Evolutionary conservation across 2,329 filamentous ascomycete genomes (phyloP).

Genomic region (Diaporthe batatas): DNA sequence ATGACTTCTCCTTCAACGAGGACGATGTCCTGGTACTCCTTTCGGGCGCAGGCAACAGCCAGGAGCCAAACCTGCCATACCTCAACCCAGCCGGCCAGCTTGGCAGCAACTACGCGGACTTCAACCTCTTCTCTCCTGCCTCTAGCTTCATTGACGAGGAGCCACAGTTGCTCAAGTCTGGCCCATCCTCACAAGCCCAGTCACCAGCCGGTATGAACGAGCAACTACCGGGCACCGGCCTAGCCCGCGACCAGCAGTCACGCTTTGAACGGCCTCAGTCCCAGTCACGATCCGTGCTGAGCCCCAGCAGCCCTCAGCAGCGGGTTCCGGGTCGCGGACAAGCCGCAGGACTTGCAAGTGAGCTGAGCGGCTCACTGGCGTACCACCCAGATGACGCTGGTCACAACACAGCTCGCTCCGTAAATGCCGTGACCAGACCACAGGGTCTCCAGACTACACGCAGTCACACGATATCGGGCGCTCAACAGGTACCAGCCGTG

Average conservation of each 20-base stretch:
- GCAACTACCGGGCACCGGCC: slow-evolving; percentile 19
- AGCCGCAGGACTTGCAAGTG: not conserved
- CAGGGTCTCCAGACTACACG: slow-evolving; percentile 1
- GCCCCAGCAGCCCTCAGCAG: slow-evolving; percentile 8
- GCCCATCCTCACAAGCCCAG: slow-evolving; percentile 1
- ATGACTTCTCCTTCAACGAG: slow-evolving; percentile 41
- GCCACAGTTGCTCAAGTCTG: slow-evolving; percentile 47
- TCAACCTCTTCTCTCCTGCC: slow-evolving; percentile 67
- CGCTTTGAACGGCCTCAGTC: slow-evolving; percentile 26
- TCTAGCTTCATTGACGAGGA: slow-evolving; percentile 65
- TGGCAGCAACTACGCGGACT: slow-evolving; percentile 64
- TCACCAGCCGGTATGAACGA: slow-evolving; percentile 8
- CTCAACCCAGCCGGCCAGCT: slow-evolving; percentile 53
- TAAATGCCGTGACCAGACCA: not conserved
- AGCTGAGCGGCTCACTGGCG: slow-evolving; percentile 25
- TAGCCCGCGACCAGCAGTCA: slow-evolving; percentile 26
- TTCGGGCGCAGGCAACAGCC: slow-evolving; percentile 22
- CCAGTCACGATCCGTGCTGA: slow-evolving; percentile 16
- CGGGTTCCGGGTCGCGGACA: not conserved
- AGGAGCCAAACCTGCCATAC: slow-evolving; percentile 55
- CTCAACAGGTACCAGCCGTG: not conserved
- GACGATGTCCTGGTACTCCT: slow-evolving; percentile 43
- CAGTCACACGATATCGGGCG: not conserved
- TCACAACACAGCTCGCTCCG: slow-evolving; percentile 6
- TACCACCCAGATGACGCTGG: slow-evolving; percentile 37